Evolutionary conservation across 2,329 filamentous ascomycete species (phyloP), one percentile per base, ranked within the genome.

Genomic region (Scopulariopsis brevicaulis): DNA sequence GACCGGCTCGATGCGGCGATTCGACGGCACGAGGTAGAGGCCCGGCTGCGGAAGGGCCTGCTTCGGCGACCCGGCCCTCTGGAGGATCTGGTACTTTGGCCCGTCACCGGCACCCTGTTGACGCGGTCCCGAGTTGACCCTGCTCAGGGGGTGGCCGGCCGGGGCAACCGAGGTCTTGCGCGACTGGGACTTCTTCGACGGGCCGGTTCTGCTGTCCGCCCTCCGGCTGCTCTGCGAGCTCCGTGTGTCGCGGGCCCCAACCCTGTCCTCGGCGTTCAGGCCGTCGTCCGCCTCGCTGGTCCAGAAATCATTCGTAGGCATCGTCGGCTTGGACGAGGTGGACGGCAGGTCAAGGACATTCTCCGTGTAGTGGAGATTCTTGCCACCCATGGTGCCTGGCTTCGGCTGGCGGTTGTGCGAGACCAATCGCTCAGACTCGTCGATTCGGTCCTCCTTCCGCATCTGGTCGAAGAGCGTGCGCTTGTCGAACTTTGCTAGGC

Each of bases 401-500:
- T 83, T 86, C 25, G 76, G 77, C 59, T 71, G 77, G 37, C 90
- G 83, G 68, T 97, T 97, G 73, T 96, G 91, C 58, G 89, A 87
- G 37, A 96, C 92, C 46, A 99, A 73, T n/a, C 93, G 86, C 62
- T 90, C 89, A 57, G 92, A 87, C 59, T 96, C 92, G n/a, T 92
- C 89, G 10, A 93, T 84, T 34, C 84, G 86, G 65, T 97, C 93
- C 59, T 95, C 90, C 63, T 89, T 90, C 60, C 90, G 81, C 70
- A 97, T 94, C 71, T 96, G 87, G 63, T 93, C 88, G 68, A 99
- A 99, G 10, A 97, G 84, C 1, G 85, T 86, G 58, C 87, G 84
- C 74, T 97, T 97, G 75, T 97, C 92, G 65, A 97, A 97, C 67
- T 96, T 96, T 53, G 90, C 92, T 35, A 97, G 78, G 63, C 91